Percentiles rank a stretch among this genome's conserved stretches.
Evolutionary conservation across 2,329 filamentous ascomycete species (phyloP).

Genomic region (Xylariaceae sp.): DNA sequence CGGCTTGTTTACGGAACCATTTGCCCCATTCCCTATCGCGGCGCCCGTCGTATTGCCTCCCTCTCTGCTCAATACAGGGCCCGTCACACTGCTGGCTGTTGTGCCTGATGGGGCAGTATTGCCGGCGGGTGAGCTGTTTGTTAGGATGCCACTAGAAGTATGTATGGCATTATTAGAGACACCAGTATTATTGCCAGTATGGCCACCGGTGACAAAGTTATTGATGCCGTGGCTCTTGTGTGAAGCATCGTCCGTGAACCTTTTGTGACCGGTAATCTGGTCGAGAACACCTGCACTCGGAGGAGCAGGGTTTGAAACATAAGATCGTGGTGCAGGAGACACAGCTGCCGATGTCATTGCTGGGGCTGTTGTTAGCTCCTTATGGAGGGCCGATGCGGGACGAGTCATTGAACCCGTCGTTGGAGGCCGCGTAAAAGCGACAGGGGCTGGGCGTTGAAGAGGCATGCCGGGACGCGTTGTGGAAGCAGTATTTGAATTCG

Average conservation of each 20-base stretch:
- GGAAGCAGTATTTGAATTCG: slow-evolving; percentile 15
- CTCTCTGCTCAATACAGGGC: not conserved
- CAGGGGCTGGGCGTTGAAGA: slow-evolving; percentile 25
- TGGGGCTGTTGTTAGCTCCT: slow-evolving; percentile 11
- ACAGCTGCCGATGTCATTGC: slow-evolving; percentile 3
- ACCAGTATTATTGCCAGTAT: not conserved
- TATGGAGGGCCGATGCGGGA: slow-evolving; percentile 18
- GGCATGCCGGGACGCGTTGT: slow-evolving; percentile 21
- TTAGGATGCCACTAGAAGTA: not conserved
- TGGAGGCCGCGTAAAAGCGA: slow-evolving; percentile 24
- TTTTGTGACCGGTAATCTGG: slow-evolving; percentile 26
- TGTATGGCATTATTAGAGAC: not conserved
- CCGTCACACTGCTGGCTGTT: not conserved
- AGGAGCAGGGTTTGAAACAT: slow-evolving; percentile 22
- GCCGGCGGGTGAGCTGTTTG: not conserved
- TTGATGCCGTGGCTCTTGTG: slow-evolving; percentile 8
- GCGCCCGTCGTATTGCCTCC: not conserved
- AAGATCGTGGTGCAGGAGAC: slow-evolving; percentile 14
- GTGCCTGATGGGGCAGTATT: not conserved
- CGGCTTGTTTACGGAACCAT: not conserved
- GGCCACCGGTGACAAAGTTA: not conserved
- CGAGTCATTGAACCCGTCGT: slow-evolving; percentile 22
- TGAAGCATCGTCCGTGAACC: slow-evolving; percentile 16
- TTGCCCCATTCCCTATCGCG: not conserved
- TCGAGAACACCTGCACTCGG: slow-evolving; percentile 28